Conservation (phyloP, 1,284 basidiomycete species). For the Ustilago loliicola region DNA sequence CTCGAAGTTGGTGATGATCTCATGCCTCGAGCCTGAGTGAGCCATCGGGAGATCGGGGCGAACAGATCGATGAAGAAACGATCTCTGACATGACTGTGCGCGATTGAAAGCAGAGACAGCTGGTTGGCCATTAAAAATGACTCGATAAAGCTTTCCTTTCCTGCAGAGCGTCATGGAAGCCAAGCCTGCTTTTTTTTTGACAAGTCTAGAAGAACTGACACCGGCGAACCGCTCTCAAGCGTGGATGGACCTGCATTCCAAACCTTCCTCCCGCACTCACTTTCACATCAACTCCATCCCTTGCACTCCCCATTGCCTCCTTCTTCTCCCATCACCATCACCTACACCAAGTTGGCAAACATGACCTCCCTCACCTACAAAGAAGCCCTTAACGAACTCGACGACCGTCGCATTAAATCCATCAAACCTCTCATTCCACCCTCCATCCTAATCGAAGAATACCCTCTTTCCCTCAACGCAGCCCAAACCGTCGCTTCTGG, state of each 20-base stretch:
- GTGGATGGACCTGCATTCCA: slow-evolving; percentile 1
- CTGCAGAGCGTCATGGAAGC: too few species aligned
- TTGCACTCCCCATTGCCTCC: not conserved
- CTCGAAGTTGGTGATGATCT: too few species aligned
- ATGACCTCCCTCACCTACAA: slow-evolving; percentile 46
- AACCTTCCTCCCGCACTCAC: too few species aligned
- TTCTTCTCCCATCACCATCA: slow-evolving; percentile 5
- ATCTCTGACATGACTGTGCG: not conserved
- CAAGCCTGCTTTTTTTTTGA: not conserved
- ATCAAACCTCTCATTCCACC: slow-evolving; percentile 68
- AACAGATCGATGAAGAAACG: not conserved
- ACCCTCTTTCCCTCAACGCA: slow-evolving; percentile 61
- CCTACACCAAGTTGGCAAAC: not conserved
- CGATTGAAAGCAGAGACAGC: too few species aligned
- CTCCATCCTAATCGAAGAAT: slow-evolving; percentile 68
- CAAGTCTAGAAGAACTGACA: not conserved
- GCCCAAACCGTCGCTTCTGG: slow-evolving; percentile 60
- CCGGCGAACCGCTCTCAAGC: not conserved
- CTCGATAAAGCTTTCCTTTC: too few species aligned
- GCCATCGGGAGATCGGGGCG: not conserved
- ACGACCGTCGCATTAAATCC: slow-evolving; percentile 66
- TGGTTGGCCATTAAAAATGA: too few species aligned
- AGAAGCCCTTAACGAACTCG: slow-evolving; percentile 66
- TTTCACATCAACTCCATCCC: too few species aligned
- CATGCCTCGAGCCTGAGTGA: too few species aligned